Base-by-base conservation (phyloP, 2,329 filamentous ascomycete genomes). In the Fusarium ramigenum region DNA sequence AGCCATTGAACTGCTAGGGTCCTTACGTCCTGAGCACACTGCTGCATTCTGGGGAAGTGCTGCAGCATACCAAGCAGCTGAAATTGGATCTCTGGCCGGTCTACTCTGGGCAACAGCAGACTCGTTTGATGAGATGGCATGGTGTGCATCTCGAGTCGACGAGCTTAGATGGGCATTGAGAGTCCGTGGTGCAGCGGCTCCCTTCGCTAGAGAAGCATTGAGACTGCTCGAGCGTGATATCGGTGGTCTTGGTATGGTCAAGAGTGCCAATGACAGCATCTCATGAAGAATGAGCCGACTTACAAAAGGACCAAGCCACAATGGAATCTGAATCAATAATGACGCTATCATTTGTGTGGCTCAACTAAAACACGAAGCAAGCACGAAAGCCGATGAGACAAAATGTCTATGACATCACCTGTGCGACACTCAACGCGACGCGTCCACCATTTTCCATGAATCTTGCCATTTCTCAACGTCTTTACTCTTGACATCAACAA, bases 11-110 rank as follows among this genome's bases (percentile, higher is more conserved):
- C 80, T 85, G 42, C 79, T 85, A 2, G 81, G 82, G 21, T 82
- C 80, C 7, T 72, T 85, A 11, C 82, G 83, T n/a, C 84, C 84
- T 7, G 84, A 85, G 58, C 84, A 86, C 44, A 81, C 84, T 3
- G 83, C 84, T 19, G 83, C 82, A 11, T 85, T 85, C 60, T 85
- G 84, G 84, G 84, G 84, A 63, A 84, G 84, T 49, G 82, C 82
- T 5, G 83, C 84, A 2, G 80, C 83, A 2, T 83, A 84, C 25
- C 84, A 84, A 64, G 83, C 84, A 30, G 83, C 83, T 7, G 79
- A 83, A 61, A 82, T 85, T 3, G 82, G 83, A 36, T 82, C 83
- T 3, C 82, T 85, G 56, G 83, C 82, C 0, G 83, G 82, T 2
- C 75, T 86, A 5, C 72, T 86, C 16, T 84, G 83, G 82, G 82